phyloP scores from a whole-genome alignment of 2,329 filamentous ascomycete species.

The Ophioceras dolichostomum region DNA sequence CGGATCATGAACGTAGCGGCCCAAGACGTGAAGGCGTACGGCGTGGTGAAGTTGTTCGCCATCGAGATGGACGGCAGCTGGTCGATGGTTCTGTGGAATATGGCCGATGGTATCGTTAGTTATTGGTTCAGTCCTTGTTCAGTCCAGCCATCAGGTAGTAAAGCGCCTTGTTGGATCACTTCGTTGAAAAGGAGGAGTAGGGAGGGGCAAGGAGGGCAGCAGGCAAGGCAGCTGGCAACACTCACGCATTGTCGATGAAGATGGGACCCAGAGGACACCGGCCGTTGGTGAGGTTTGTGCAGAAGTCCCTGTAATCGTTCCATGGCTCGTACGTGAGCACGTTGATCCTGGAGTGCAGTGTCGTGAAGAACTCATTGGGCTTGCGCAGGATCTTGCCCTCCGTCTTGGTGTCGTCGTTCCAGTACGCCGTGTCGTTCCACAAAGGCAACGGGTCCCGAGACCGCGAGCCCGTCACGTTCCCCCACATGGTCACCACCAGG shows the following conservation, averaged over 20 bases:
- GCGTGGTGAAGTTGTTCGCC: slow-evolving; percentile 62
- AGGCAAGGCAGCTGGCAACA: no score
- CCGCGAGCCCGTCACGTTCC: slow-evolving; percentile 74
- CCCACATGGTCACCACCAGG: slow-evolving; percentile 72
- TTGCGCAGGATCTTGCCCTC: slow-evolving; percentile 67
- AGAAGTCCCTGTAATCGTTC: slow-evolving; percentile 48
- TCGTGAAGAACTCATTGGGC: slow-evolving; percentile 47
- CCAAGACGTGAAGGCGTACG: slow-evolving; percentile 78
- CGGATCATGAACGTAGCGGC: slow-evolving; percentile 60
- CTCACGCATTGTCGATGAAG: slow-evolving; percentile 41
- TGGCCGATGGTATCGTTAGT: no score
- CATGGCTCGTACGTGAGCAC: slow-evolving; percentile 69
- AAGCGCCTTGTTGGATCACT: no score
- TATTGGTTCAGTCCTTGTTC: no score
- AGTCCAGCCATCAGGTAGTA: no score
- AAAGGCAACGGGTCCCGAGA: slow-evolving; percentile 45
- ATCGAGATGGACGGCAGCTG: slow-evolving; percentile 62
- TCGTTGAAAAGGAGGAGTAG: no score
- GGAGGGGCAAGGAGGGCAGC: slow-evolving; percentile 1
- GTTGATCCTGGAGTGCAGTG: slow-evolving; percentile 58
- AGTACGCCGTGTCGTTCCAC: slow-evolving; percentile 37
- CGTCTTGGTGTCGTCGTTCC: slow-evolving; percentile 47
- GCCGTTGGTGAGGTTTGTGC: slow-evolving; percentile 45
- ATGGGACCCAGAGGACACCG: slow-evolving; percentile 63
- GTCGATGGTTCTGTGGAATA: no score